Evolutionary conservation across 257 asterid species (phyloP).

Genomic region (Nicotiana paniculata): DNA sequence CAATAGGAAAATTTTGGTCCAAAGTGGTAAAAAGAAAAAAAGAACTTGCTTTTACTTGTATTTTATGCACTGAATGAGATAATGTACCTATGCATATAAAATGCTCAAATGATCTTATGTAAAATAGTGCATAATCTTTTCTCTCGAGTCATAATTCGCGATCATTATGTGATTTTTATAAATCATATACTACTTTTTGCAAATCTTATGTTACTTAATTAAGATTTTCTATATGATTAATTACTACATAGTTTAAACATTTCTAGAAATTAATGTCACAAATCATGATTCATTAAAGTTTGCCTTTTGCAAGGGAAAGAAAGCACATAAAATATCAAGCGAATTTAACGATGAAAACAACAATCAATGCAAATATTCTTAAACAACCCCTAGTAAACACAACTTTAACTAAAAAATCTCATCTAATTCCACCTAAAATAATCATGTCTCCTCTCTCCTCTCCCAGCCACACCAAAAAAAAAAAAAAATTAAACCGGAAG

Average conservation of each 20-base stretch:
- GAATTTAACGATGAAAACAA: not conserved
- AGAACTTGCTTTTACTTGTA: not conserved
- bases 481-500: not conserved
- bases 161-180: not conserved
- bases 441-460: not conserved
- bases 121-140: not conserved
- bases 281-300: not conserved
- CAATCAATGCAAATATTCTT: not conserved
- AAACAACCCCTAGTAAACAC: not conserved
- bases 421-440: not conserved
- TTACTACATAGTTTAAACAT: not conserved
- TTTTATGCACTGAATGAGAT: not conserved
- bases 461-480: not conserved
- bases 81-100: not conserved
- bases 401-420: not conserved
- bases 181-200: not conserved
- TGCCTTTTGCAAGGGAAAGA: not conserved
- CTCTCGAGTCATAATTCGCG: not conserved
- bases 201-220: not conserved
- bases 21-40: not conserved
- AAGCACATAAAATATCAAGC: too few relatives aligned
- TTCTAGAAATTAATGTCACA: not conserved
- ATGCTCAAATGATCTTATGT: not conserved
- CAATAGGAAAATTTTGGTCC: not conserved
- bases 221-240: not conserved